Evolutionary conservation across 2,329 filamentous ascomycete genomes (phyloP).

Genomic region (Alternaria gansuensis): DNA sequence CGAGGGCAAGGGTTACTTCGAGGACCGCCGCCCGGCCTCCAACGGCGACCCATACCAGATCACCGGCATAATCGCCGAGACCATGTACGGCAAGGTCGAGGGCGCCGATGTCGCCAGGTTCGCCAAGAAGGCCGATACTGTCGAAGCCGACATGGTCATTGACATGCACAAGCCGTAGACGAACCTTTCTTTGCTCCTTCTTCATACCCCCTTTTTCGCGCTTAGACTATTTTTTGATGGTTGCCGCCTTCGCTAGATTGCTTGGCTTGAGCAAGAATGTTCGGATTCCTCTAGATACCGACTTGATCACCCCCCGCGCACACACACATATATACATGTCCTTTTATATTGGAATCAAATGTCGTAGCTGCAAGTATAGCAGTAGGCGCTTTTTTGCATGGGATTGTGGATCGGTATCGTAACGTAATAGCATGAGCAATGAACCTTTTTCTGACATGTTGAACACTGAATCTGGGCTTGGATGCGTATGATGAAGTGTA

Average conservation of each 20-base stretch:
- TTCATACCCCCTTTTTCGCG: slow-evolving; percentile 26
- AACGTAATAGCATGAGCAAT: slow-evolving; percentile 9
- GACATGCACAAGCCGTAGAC: slow-evolving; percentile 41
- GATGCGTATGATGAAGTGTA: neutral
- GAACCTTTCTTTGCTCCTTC: slow-evolving; percentile 7
- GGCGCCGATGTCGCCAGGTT: slow-evolving; percentile 58
- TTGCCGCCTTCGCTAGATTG: neutral
- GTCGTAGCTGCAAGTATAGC: neutral
- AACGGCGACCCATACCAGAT: slow-evolving; percentile 90
- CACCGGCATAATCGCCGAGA: slow-evolving; percentile 82
- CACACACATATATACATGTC: neutral
- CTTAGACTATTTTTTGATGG: slow-evolving; percentile 10
- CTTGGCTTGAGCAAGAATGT: neutral
- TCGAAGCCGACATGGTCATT: slow-evolving; percentile 50
- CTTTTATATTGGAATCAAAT: too few species aligned
- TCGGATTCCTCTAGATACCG: neutral
- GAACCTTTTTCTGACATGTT: neutral
- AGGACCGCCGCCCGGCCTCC: slow-evolving; percentile 73
- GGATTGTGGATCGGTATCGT: neutral
- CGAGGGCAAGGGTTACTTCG: slow-evolving; percentile 95
- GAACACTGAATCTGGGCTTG: neutral
- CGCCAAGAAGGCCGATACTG: slow-evolving; percentile 44
- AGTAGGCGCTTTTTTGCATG: neutral
- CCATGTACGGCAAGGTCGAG: slow-evolving; percentile 62
- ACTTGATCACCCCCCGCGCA: neutral